Conservation (phyloP, 2,329 filamentous ascomycete species). For the Epichloe brachyelytri region DNA sequence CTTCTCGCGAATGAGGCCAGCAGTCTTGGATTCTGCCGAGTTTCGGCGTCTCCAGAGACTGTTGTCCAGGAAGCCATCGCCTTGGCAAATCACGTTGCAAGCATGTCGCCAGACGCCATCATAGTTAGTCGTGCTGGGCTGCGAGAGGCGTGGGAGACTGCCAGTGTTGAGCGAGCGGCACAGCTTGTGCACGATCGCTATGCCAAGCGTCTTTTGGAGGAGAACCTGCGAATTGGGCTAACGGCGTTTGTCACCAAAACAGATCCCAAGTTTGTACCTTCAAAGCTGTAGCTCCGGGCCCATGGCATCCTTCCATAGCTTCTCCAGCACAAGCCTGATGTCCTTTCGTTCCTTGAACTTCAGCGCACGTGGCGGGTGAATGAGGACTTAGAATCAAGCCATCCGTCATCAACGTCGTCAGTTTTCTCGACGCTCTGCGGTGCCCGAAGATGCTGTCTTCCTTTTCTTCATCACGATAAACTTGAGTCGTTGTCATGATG, state of each 20-base stretch:
- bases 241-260: constrained; percentile 38
- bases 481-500: too few species aligned
- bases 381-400: too few species aligned
- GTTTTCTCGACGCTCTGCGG: too few species aligned
- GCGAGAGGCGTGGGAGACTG: constrained; percentile 25
- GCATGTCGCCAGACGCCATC: constrained; percentile 23
- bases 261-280: constrained; percentile 34
- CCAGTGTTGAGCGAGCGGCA: constrained; percentile 24
- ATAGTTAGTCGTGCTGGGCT: constrained; percentile 27
- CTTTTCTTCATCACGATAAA: too few species aligned
- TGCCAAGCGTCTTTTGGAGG: constrained; percentile 23
- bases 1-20: constrained; percentile 28
- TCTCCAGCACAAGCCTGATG: too few species aligned
- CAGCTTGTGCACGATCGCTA: constrained; percentile 30
- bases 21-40: constrained; percentile 15
- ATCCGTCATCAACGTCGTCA: too few species aligned
- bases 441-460: too few species aligned
- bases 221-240: constrained; percentile 37
- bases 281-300: constrained; percentile 25
- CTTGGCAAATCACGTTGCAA: constrained; percentile 22
- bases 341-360: too few species aligned
- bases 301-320: too few species aligned
- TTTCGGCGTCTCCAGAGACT: constrained; percentile 25
- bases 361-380: too few species aligned
- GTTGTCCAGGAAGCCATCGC: constrained; percentile 23